These are phyloP conservation scores for Volvox reticuliferus DNA, from an alignment of 139 green algal species.

Conservation along the genomic window DNA sequence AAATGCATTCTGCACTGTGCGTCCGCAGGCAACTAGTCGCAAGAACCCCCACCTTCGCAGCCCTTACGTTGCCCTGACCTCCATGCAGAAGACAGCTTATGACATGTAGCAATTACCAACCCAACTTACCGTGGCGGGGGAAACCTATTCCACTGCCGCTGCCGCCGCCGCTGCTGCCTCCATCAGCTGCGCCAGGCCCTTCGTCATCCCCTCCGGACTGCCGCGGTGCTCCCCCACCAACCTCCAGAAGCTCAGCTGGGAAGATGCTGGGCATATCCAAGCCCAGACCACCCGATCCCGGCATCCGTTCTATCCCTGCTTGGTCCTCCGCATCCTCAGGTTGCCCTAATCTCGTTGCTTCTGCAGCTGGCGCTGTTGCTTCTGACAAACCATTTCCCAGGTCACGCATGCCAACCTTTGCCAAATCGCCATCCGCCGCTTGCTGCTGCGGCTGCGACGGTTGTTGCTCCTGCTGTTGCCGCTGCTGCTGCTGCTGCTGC, in stretches of 20 bases:
- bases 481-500: conserved; percentile 15
- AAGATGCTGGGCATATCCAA: conserved; percentile 43
- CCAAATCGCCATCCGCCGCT: neutral
- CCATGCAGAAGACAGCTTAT: too few species aligned
- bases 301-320: neutral
- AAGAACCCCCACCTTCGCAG: too few species aligned
- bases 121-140: too few species aligned
- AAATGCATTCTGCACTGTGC: too few species aligned
- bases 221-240: too few species aligned
- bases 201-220: too few species aligned
- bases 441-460: neutral
- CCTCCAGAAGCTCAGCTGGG: neutral
- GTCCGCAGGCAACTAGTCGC: too few species aligned
- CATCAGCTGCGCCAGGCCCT: neutral
- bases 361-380: neutral
- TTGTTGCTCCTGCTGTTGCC: neutral
- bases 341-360: neutral
- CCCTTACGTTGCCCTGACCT: too few species aligned
- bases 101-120: too few species aligned
- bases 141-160: neutral
- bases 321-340: neutral
- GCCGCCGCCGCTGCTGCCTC: neutral
- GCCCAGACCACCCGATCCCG: neutral
- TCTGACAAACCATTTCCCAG: neutral
- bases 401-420: neutral